These are phyloP conservation scores for Coniochaeta sp. DNA, from an alignment of 2,329 filamentous ascomycete genomes.

Conservation along the genomic window DNA sequence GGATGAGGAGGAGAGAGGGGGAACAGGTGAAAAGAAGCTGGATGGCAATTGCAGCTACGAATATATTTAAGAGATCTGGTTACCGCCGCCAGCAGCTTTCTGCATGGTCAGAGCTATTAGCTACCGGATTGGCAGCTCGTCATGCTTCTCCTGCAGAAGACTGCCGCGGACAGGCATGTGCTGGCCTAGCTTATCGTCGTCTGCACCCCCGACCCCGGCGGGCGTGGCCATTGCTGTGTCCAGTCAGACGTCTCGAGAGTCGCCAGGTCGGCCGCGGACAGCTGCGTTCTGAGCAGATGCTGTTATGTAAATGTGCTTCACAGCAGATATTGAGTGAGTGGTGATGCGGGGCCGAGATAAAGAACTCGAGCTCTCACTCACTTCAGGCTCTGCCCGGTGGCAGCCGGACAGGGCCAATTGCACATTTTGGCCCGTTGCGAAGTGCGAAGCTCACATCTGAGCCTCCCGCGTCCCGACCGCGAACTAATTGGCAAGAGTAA, in stretches of 20 bases:
- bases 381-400: neutral
- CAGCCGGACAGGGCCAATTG: neutral
- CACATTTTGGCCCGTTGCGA: neutral
- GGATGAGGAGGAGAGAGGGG: neutral
- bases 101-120: constrained; percentile 3
- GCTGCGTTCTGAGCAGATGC: neutral
- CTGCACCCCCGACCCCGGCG: neutral
- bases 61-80: neutral
- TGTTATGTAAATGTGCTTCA: constrained; percentile 3
- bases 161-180: neutral
- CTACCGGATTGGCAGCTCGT: constrained; percentile 1
- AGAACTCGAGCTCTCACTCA: too few species aligned
- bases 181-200: constrained; percentile 1
- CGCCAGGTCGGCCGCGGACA: neutral
- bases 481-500: constrained; percentile 3
- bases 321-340: neutral
- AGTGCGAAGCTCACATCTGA: neutral
- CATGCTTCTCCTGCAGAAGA: neutral
- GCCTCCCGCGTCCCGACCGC: neutral
- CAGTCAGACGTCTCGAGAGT: neutral
- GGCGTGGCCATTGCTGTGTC: neutral
- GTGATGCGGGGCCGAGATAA: neutral
- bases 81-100: neutral
- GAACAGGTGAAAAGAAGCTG: neutral
- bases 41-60: neutral